These are phyloP conservation scores for Tremella fuciformis DNA, from an alignment of 768 basidiomycete species.

Conservation along the genomic window DNA sequence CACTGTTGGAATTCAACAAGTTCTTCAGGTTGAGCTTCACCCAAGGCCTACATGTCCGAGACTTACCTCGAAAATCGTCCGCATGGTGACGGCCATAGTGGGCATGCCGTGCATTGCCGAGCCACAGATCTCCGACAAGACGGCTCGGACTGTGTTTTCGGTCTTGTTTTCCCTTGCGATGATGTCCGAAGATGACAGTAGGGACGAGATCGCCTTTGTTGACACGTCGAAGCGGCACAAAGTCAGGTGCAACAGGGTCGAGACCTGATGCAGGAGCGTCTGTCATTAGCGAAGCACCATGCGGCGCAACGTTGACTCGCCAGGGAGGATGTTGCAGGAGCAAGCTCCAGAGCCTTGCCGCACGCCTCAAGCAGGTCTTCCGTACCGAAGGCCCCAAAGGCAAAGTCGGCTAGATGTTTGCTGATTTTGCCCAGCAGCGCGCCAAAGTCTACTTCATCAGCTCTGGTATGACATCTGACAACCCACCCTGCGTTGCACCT, in stretches of 20 bases:
- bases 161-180: conserved; percentile 11
- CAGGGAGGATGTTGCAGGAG: conserved; percentile 1
- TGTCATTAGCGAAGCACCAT: conserved; percentile 3
- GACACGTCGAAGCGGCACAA: conserved; percentile 29
- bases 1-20: not conserved
- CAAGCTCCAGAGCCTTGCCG: conserved; percentile 12
- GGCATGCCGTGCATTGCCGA: conserved; percentile 21
- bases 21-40: not conserved
- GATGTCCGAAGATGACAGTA: conserved; percentile 14
- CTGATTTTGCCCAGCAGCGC: conserved; percentile 24
- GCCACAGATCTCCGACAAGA: conserved; percentile 23
- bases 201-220: not conserved
- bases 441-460: conserved; percentile 20
- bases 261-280: conserved; percentile 32
- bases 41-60: too few relatives aligned
- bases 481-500: conserved; percentile 23
- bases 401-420: conserved; percentile 41
- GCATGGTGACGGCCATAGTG: conserved; percentile 22
- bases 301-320: not conserved
- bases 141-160: conserved; percentile 27
- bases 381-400: conserved; percentile 29
- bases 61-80: conserved; percentile 19
- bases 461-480: not conserved
- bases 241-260: conserved; percentile 31
- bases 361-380: conserved; percentile 21